Percentiles rank a stretch among this genome's conserved stretches.
Conservation (phyloP, 257 asterid genomes). For the Verbena officinalis region DNA sequence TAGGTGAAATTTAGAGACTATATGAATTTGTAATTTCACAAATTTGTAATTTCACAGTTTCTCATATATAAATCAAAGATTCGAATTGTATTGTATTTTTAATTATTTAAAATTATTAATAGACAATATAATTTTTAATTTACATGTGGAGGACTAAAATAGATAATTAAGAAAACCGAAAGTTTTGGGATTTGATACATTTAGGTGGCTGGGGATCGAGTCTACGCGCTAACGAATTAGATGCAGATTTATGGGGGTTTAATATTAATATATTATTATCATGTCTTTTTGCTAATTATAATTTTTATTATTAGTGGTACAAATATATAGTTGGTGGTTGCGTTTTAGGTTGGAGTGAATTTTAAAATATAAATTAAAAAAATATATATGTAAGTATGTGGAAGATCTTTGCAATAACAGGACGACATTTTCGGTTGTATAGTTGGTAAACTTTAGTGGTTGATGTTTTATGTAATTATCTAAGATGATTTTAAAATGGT, state of each 20-base stretch:
- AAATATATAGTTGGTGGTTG: slow-evolving; percentile 26
- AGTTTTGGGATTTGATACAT: too few species aligned
- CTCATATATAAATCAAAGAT: too few species aligned
- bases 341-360: neutral
- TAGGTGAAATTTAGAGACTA: too few species aligned
- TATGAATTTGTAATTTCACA: too few species aligned
- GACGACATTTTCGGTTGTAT: slow-evolving; percentile 18
- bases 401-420: slow-evolving; percentile 13
- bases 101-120: too few species aligned
- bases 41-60: too few species aligned
- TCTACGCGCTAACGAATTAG: slow-evolving; percentile 9
- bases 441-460: slow-evolving; percentile 17
- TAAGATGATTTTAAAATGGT: too few species aligned
- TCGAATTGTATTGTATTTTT: too few species aligned
- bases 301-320: neutral
- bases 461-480: too few species aligned
- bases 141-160: too few species aligned
- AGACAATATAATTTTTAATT: too few species aligned
- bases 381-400: neutral
- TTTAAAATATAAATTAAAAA: neutral
- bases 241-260: neutral
- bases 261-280: slow-evolving; percentile 13
- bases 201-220: neutral
- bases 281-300: slow-evolving; percentile 10
- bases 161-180: too few species aligned